Evolutionary conservation across 2,329 filamentous ascomycete species (phyloP).

Genomic region (Chaetomium olivaceum): DNA sequence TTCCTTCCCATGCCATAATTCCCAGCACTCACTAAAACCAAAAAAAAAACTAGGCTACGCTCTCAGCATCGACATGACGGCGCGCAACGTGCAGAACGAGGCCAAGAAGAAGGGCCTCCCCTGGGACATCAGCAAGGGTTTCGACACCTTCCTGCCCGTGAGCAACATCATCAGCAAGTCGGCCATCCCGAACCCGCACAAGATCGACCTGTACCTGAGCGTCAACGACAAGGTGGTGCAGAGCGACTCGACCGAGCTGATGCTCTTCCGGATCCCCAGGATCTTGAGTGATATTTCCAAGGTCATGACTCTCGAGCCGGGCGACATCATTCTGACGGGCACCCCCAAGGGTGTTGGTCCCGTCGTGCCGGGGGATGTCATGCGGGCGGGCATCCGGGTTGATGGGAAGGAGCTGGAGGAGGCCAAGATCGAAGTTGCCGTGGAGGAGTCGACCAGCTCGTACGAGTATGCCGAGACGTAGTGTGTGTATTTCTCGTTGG

Average conservation of each 20-base stretch:
- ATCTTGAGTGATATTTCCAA: slow-evolving; percentile 88
- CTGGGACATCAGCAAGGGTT: slow-evolving; percentile 95
- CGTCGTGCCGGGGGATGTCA: slow-evolving; percentile 81
- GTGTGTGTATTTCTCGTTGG: slow-evolving; percentile 19
- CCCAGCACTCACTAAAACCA: not conserved
- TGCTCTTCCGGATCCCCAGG: slow-evolving; percentile 88
- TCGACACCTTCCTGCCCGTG: slow-evolving; percentile 94
- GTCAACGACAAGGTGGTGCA: slow-evolving; percentile 81
- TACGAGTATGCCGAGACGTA: slow-evolving; percentile 78
- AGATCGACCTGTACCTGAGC: slow-evolving; percentile 79
- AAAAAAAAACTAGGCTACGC: slow-evolving; percentile 63
- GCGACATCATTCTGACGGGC: slow-evolving; percentile 93
- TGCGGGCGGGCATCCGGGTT: slow-evolving; percentile 80
- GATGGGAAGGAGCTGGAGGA: slow-evolving; percentile 81
- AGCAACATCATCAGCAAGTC: slow-evolving; percentile 78
- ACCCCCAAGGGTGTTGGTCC: slow-evolving; percentile 94
- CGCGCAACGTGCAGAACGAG: slow-evolving; percentile 91
- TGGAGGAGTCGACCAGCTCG: slow-evolving; percentile 74
- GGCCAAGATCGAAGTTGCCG: slow-evolving; percentile 77
- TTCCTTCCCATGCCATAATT: slow-evolving; percentile 17
- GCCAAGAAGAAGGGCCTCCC: slow-evolving; percentile 96
- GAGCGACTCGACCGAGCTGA: slow-evolving; percentile 84
- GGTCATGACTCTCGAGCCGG: slow-evolving; percentile 90
- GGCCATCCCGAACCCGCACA: slow-evolving; percentile 81
- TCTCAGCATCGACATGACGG: slow-evolving; percentile 95